These are phyloP conservation scores for Auxenochlorella pyrenoidosa DNA, from an alignment of 139 green algal species.

Conservation along the genomic window DNA sequence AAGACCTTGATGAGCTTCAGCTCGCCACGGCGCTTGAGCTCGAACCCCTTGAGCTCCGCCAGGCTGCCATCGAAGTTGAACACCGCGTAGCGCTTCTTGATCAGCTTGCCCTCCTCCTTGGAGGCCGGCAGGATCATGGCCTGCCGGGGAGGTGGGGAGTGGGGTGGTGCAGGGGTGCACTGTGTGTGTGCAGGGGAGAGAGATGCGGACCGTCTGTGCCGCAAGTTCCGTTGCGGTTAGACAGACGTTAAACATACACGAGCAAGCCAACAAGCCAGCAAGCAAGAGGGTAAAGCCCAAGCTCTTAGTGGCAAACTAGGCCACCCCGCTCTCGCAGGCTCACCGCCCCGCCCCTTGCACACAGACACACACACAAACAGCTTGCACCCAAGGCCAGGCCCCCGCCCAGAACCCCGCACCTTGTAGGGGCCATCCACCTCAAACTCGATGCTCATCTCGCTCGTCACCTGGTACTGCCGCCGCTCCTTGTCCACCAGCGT, in stretches of 20 bases:
- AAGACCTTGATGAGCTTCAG: constrained; percentile 99
- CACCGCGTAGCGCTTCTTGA: constrained; percentile 99
- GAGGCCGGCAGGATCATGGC: constrained; percentile 95
- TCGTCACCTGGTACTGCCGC: constrained; percentile 75
- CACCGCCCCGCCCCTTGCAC: too few relatives aligned
- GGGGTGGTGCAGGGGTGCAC: too few relatives aligned
- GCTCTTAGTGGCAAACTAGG: too few relatives aligned
- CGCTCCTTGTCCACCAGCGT: constrained; percentile 68
- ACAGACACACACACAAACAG: too few relatives aligned
- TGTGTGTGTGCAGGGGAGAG: background rate
- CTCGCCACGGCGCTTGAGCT: constrained; percentile 96
- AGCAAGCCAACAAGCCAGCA: too few relatives aligned
- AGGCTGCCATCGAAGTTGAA: constrained; percentile 95
- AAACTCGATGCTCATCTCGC: constrained; percentile 98
- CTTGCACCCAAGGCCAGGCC: too few relatives aligned
- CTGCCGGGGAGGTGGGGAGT: constrained; percentile 52
- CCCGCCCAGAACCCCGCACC: constrained; percentile 42
- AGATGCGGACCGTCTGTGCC: too few relatives aligned
- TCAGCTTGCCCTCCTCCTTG: constrained; percentile 97
- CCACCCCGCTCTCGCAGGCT: too few relatives aligned
- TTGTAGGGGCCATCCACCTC: constrained; percentile 96
- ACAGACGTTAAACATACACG: background rate
- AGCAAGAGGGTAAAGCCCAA: too few relatives aligned
- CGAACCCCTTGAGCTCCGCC: constrained; percentile 97
- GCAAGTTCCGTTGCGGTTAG: background rate